Evolutionary conservation across 768 basidiomycete genomes (phyloP).

Genomic region (Pisolithus sp.): DNA sequence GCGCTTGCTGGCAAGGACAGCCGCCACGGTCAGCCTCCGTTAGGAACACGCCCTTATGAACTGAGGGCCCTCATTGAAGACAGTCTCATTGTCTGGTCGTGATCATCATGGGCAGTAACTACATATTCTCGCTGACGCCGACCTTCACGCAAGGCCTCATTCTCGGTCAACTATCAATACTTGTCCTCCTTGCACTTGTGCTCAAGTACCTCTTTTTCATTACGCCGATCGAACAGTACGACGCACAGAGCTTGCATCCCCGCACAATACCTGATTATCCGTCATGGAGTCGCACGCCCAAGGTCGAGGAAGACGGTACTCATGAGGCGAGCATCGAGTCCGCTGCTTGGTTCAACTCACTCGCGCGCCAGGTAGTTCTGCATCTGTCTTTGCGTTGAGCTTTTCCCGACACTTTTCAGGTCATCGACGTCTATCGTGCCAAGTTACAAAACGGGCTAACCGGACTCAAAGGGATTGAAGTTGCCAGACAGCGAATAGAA

Average conservation of each 20-base stretch:
- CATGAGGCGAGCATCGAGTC: constrained; percentile 49
- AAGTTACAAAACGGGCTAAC: constrained; percentile 66
- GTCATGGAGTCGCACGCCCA: constrained; percentile 31
- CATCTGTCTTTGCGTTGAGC: not conserved
- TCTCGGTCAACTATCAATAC: constrained; percentile 85
- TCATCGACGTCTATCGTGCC: constrained; percentile 67
- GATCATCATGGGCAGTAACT: constrained; percentile 34
- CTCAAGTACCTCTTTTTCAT: constrained; percentile 96
- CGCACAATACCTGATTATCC: constrained; percentile 44
- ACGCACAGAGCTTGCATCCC: constrained; percentile 54
- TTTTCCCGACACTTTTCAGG: constrained; percentile 31
- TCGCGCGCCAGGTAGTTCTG: constrained; percentile 68
- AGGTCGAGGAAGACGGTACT: constrained; percentile 1
- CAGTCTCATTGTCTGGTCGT: not conserved
- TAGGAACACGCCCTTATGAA: not conserved
- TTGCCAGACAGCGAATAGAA: constrained; percentile 74
- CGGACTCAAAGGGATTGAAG: constrained; percentile 76
- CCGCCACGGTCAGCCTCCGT: too few relatives aligned
- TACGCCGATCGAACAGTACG: constrained; percentile 52
- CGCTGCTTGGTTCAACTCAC: constrained; percentile 85
- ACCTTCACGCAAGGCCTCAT: constrained; percentile 96
- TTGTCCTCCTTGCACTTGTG: constrained; percentile 68
- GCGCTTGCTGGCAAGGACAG: too few relatives aligned
- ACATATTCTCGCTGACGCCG: constrained; percentile 69
- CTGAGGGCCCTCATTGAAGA: not conserved